These are phyloP conservation scores for Chaetoceros muelleri DNA, from an alignment of 108 stramenopile genomes.

Conservation along the genomic window DNA sequence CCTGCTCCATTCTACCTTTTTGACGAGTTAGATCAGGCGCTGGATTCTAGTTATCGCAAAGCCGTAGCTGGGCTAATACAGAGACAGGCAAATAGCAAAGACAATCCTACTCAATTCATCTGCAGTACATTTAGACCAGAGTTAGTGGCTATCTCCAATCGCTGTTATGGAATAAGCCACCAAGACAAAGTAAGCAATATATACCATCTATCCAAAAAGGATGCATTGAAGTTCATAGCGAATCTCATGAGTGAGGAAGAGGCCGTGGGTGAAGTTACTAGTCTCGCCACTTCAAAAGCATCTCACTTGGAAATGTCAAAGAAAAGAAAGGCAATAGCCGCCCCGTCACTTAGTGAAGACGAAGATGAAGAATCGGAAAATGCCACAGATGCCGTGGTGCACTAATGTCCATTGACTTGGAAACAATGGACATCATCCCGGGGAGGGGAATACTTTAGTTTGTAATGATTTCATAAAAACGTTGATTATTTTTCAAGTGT, in stretches of 20 bases:
- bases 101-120: conserved; percentile 97
- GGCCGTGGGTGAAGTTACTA: conserved; percentile 58
- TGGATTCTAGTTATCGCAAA: conserved; percentile 92
- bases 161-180: conserved; percentile 81
- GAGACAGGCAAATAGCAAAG: conserved; percentile 76
- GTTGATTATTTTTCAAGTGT: no score
- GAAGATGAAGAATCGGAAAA: conserved; percentile 5
- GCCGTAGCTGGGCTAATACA: conserved; percentile 94
- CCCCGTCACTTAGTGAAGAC: conserved; percentile 9
- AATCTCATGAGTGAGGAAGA: conserved; percentile 86
- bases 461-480: no score
- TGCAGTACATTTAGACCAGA: conserved; percentile 98
- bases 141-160: conserved; percentile 81
- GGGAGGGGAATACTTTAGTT: no score
- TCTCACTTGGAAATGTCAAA: conserved; percentile 14
- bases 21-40: conserved; percentile 96
- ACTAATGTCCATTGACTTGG: no score
- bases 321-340: conserved; percentile 20
- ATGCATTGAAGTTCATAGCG: conserved; percentile 78
- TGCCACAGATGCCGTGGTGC: background rate
- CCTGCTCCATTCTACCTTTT: conserved; percentile 99
- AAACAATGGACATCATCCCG: no score
- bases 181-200: conserved; percentile 83
- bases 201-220: conserved; percentile 71
- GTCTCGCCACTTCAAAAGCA: conserved; percentile 33